A percentile compares a stretch with the other conserved stretches of the same genome.
These are phyloP conservation scores for Torulaspora gathmanii DNA, from an alignment of 805 yeast species.

Conservation along the genomic window DNA sequence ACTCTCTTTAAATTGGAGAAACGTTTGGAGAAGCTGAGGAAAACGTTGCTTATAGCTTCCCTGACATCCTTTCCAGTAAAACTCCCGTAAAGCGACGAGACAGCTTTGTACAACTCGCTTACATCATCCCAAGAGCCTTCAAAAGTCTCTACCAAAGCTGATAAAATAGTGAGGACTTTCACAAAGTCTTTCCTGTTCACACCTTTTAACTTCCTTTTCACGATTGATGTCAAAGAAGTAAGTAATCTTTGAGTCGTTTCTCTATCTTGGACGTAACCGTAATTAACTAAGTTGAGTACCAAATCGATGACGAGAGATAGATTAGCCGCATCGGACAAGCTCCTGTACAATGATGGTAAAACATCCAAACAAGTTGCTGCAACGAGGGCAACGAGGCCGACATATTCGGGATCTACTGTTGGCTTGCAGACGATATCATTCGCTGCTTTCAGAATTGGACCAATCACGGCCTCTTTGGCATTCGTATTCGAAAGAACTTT, in stretches of 20 bases:
- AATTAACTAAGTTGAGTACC: conserved; percentile 48
- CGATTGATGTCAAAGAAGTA: conserved; percentile 51
- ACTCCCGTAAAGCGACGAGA: conserved; percentile 54
- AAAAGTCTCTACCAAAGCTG: conserved; percentile 49
- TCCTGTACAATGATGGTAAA: conserved; percentile 47
- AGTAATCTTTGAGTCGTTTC: conserved; percentile 51
- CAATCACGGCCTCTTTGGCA: conserved; percentile 64
- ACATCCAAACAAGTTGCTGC: conserved; percentile 52
- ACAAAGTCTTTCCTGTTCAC: conserved; percentile 51
- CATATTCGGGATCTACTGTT: conserved; percentile 42
- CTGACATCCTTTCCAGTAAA: conserved; percentile 62
- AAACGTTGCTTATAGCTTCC: conserved; percentile 53
- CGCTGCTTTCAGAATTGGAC: conserved; percentile 52
- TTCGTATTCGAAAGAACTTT: conserved; percentile 47
- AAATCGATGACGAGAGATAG: conserved; percentile 50
- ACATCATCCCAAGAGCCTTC: conserved; percentile 52
- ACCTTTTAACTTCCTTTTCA: conserved; percentile 53
- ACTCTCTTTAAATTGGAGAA: conserved; percentile 43
- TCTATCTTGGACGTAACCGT: conserved; percentile 53
- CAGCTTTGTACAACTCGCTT: conserved; percentile 43
- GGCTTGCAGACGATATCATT: conserved; percentile 43
- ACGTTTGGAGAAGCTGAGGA: conserved; percentile 52
- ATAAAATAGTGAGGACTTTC: conserved; percentile 52
- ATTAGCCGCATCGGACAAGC: conserved; percentile 40
- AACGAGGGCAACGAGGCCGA: conserved; percentile 48